Evolutionary conservation across 1,284 basidiomycete genomes (phyloP).

Genomic region (Moesziomyces antarcticus): DNA sequence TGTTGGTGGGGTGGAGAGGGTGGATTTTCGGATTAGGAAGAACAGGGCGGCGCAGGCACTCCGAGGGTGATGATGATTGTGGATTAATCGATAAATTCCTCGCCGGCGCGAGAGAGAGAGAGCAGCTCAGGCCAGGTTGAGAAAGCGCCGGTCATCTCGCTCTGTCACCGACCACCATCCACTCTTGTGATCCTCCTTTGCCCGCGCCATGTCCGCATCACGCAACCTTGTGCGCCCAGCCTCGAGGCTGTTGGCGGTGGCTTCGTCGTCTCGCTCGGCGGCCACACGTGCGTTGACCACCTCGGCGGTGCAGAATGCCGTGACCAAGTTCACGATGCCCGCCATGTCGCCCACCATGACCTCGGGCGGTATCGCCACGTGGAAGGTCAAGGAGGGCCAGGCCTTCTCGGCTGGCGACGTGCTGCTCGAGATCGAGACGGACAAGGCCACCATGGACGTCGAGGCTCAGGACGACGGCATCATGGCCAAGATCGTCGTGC

Average conservation of each 20-base stretch:
- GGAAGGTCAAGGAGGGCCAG: conserved; percentile 69
- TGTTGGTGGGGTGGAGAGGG: conserved; percentile 13
- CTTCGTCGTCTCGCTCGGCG: conserved; percentile 14
- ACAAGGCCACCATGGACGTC: conserved; percentile 68
- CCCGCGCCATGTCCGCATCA: conserved; percentile 24
- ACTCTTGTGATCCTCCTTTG: too few species aligned
- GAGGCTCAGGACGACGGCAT: conserved; percentile 69
- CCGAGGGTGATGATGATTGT: background rate
- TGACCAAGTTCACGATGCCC: conserved; percentile 63
- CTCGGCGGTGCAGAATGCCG: conserved; percentile 39
- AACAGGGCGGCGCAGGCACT: conserved; percentile 9
- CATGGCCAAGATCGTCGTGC: conserved; percentile 68
- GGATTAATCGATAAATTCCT: conserved; percentile 21
- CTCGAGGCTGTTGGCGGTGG: conserved; percentile 23
- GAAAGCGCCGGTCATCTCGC: background rate
- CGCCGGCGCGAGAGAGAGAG: too few species aligned
- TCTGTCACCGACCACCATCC: background rate
- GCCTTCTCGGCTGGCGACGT: conserved; percentile 67
- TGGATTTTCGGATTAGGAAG: conserved; percentile 17
- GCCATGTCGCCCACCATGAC: conserved; percentile 68
- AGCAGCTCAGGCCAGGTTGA: too few species aligned
- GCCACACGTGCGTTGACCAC: conserved; percentile 27
- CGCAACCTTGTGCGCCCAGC: conserved; percentile 22
- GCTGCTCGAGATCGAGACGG: conserved; percentile 62
- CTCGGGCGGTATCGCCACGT: conserved; percentile 61